Evolutionary conservation across 2,329 filamentous ascomycete genomes (phyloP).

Genomic region (Proliferodiscus dingleyae): DNA sequence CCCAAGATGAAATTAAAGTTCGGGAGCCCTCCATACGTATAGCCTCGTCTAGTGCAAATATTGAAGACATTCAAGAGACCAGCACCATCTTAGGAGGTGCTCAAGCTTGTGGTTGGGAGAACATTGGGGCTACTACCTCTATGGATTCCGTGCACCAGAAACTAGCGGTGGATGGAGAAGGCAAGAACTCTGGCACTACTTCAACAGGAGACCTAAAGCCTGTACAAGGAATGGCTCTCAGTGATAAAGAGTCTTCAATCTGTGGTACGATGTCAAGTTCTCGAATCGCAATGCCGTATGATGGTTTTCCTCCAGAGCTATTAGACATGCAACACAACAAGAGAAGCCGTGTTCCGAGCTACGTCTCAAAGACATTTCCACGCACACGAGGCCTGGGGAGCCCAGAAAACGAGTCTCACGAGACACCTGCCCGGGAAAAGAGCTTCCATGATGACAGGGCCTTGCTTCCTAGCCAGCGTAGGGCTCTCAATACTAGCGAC

Average conservation of each 20-base stretch:
- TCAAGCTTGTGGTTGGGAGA: background rate
- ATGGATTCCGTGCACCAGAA: slow-evolving; percentile 8
- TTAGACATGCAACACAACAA: slow-evolving; percentile 11
- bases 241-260: background rate
- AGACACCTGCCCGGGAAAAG: slow-evolving; percentile 8
- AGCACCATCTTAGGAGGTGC: background rate
- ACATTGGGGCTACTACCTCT: slow-evolving; percentile 11
- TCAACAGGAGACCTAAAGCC: too few species aligned
- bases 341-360: slow-evolving; percentile 10
- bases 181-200: too few species aligned
- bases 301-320: slow-evolving; percentile 20
- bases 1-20: background rate
- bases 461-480: slow-evolving; percentile 24
- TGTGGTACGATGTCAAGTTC: too few species aligned
- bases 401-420: background rate
- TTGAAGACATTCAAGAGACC: background rate
- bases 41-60: background rate
- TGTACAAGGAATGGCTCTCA: background rate
- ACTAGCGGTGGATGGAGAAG: too few species aligned
- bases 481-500: slow-evolving; percentile 1
- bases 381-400: slow-evolving; percentile 4
- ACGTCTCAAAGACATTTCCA: slow-evolving; percentile 19
- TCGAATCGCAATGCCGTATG: slow-evolving; percentile 7
- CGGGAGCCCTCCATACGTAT: background rate
- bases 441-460: slow-evolving; percentile 27